Base-by-base conservation (phyloP, 1,284 basidiomycete species). In the Sphaerobolus stellatus region DNA sequence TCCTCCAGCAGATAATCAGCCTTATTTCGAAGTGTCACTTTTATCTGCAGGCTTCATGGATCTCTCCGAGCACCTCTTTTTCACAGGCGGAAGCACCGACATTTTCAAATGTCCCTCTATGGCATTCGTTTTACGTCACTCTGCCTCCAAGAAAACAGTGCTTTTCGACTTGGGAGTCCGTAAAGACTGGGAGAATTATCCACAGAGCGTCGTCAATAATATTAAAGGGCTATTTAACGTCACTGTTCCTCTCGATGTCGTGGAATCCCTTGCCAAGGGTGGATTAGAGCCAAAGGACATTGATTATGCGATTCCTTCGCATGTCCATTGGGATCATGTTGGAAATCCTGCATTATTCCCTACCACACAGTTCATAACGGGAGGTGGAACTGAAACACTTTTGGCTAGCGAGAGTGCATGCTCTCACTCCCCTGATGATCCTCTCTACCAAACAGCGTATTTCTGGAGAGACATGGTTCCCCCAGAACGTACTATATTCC, bases 91-190 rank as follows among this genome's bases (percentile, higher is more conserved):
- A 7, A 36, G 51, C 4, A 68, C 68, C 3, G 64, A 62, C 20
- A 50, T 65, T 13, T 58, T 63, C 4, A 49, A 56, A 3, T 66
- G 63, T 14, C 82, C 79, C 9, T 74, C 77, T 3, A 71, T 83
- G 44, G 68, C 74, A 3, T 83, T 82, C 65, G 72, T 75, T 48
- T 65, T 84, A 45, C 70, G 70, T 9, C 79, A 83, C 58, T 76
- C 77, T 14, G 59, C 59, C 16, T 71, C 66, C 20, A 63, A 65
- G 8, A 63, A 70, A 30, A 72, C 68, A 36, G 61, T 82, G 52
- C 62, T 83, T 13, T 82, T 84, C 56, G 82, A 83, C 59, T 72
- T 83, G 14, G 81, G 81, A 16, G 71, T 77, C 20, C 73, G 77
- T 27, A 72, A 72, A 34, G 76, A 83, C 62, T 66, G 71, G 63